These are phyloP conservation scores for Bipolaris oryzae DNA, from an alignment of 2,329 filamentous ascomycete genomes.

Conservation along the genomic window DNA sequence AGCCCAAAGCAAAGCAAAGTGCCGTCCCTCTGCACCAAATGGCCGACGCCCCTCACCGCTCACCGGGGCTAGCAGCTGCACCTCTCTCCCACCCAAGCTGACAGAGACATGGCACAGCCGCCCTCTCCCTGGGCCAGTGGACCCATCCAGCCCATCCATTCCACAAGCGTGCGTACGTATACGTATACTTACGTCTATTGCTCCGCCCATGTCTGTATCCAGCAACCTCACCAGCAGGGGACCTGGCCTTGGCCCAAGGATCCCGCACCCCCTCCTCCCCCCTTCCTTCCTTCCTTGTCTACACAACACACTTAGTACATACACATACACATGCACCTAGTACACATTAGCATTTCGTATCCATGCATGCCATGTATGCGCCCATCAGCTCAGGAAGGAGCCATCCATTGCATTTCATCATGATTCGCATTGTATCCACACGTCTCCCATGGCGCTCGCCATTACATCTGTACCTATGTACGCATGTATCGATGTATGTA, in stretches of 20 bases:
- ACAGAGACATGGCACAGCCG: constrained; percentile 3
- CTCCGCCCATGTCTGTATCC: neutral
- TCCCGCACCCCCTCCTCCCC: neutral
- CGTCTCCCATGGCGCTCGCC: neutral
- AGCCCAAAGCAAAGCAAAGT: neutral
- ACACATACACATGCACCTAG: neutral
- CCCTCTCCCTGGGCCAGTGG: constrained; percentile 2
- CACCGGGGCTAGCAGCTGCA: constrained; percentile 7
- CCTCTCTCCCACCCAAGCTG: constrained; percentile 1
- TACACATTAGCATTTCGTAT: neutral
- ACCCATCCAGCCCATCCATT: neutral
- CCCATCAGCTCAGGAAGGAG: too few species aligned
- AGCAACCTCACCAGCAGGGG: neutral
- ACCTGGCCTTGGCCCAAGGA: neutral
- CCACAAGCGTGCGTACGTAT: too few species aligned
- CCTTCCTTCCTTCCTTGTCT: neutral
- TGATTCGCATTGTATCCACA: neutral
- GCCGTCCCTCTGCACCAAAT: neutral
- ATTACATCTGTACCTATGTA: neutral
- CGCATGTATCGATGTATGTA: too few species aligned
- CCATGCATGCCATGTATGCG: neutral
- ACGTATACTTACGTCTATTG: too few species aligned
- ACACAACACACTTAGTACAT: neutral
- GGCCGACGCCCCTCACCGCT: constrained; percentile 2
- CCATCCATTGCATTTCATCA: neutral